These are phyloP conservation scores for Cyclotella cryptica DNA, from an alignment of 108 stramenopile species.

Conservation along the genomic window DNA sequence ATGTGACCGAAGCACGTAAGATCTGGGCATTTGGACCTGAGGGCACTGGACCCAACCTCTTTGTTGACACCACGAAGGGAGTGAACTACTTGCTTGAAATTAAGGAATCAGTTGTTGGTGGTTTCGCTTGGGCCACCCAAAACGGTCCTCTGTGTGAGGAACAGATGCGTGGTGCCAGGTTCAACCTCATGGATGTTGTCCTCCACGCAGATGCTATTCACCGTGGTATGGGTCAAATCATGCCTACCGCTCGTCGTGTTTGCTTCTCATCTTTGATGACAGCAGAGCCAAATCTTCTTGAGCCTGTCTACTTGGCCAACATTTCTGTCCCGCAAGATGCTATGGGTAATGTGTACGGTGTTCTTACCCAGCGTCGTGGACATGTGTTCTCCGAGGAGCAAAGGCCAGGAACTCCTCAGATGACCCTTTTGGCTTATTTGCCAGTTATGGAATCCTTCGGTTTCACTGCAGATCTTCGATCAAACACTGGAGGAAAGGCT, in stretches of 20 bases:
- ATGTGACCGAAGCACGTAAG: conserved; percentile 98
- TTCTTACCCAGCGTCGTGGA: conserved; percentile 98
- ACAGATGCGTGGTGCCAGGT: conserved; percentile 95
- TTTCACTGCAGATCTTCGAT: conserved; percentile 98
- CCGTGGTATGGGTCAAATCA: conserved; percentile 99
- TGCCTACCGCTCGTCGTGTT: conserved; percentile 99
- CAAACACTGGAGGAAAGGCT: conserved; percentile 99
- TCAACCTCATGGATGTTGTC: conserved; percentile 99
- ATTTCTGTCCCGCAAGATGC: conserved; percentile 99
- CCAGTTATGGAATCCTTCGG: conserved; percentile 99
- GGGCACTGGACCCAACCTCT: conserved; percentile 98
- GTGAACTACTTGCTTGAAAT: conserved; percentile 99
- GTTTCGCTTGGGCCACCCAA: conserved; percentile 99
- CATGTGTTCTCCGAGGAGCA: conserved; percentile 99
- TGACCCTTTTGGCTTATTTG: conserved; percentile 98
- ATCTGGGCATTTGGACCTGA: conserved; percentile 99
- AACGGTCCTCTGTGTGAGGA: conserved; percentile 98
- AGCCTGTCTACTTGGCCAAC: conserved; percentile 99
- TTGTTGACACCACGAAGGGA: conserved; percentile 99
- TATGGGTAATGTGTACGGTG: conserved; percentile 99
- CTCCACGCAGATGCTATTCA: conserved; percentile 99
- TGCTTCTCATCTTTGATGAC: conserved; percentile 96
- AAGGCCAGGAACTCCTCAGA: conserved; percentile 97
- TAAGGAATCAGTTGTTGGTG: conserved; percentile 99
- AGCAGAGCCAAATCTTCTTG: conserved; percentile 93